These are phyloP conservation scores for Elsinoe fawcettii DNA, from an alignment of 2,329 filamentous ascomycete species.

Conservation along the genomic window DNA sequence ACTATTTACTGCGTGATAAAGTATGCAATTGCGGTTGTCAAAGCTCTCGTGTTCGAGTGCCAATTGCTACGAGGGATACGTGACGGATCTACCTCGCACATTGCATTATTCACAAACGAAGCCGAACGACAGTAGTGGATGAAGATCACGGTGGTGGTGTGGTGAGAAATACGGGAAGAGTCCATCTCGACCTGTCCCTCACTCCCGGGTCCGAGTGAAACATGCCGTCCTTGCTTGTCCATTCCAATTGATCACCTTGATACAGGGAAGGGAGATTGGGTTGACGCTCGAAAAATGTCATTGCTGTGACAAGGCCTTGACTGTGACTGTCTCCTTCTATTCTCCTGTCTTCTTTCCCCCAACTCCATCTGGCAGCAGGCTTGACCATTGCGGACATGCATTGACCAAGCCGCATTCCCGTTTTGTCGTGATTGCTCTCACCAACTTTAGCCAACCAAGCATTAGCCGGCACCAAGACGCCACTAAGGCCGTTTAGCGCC, in stretches of 20 bases:
- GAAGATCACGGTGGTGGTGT: neutral
- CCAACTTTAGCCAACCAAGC: slow-evolving; percentile 4
- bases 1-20: neutral
- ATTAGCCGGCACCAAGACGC: slow-evolving; percentile 6
- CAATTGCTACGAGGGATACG: neutral
- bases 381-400: neutral
- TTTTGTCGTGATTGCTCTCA: slow-evolving; percentile 11
- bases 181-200: neutral
- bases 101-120: neutral
- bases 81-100: neutral
- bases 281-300: neutral
- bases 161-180: slow-evolving; percentile 1
- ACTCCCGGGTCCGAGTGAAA: neutral
- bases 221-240: neutral
- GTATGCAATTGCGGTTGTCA: neutral
- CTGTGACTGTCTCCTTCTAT: neutral
- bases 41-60: neutral
- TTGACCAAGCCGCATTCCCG: slow-evolving; percentile 4
- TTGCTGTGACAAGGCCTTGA: neutral
- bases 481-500: slow-evolving; percentile 9
- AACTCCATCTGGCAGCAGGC: neutral
- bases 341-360: neutral
- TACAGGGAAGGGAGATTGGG: neutral
- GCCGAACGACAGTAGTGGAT: neutral
- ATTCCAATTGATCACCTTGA: neutral